Base-by-base conservation (phyloP, 2,329 filamentous ascomycete species). In the Ceratocystiopsis brevicomis region DNA sequence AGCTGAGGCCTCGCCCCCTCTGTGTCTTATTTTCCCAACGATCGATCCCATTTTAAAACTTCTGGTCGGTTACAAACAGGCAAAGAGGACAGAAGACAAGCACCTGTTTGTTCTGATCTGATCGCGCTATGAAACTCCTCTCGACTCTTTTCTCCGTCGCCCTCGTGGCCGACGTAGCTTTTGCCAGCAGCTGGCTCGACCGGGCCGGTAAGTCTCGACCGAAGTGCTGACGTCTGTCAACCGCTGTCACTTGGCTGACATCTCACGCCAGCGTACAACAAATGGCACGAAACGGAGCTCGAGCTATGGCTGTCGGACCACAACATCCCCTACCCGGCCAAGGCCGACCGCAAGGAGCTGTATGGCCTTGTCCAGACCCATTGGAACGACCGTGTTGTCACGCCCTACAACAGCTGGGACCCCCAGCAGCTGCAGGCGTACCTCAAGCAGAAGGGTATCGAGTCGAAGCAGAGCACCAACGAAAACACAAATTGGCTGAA, bases 261-360 rank as follows among this genome's bases (percentile, higher is more conserved):
- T 5, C 34, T 36, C n/a, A 30, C 10, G 52, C 40, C 56, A 94
- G 88, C 80, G 15, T 96, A 96, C 70, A 95, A 96, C 66, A 95
- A 90, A 61, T 98, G 90, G 90, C 88, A 96, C 55, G 80, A 96
- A 68, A 93, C 84, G 18, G 90, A 98, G 69, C 76, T 98, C 30
- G 88, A 98, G 66, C 76, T 87, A 55, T 98, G 90, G 90, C 76
- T 98, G 41, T 82, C 82, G 30, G 90, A 98, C 58, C 73, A 96
- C 64, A 76, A 87, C 59, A 70, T 98, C 45, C 85, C 88, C 11
- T 86, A 95, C 59, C 86, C 90, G n/a, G 78, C 76, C 12, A 76
- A 87, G 12, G 77, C 88, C 40, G 86, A 95, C 62, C 85, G 90
- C 56, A 93, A 90, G 63, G 85, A 94, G 52, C 77, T 98, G n/a